Percentiles rank a stretch among this genome's conserved stretches.
Conservation (phyloP, 441 rosid species). For the Brassica balearica region DNA sequence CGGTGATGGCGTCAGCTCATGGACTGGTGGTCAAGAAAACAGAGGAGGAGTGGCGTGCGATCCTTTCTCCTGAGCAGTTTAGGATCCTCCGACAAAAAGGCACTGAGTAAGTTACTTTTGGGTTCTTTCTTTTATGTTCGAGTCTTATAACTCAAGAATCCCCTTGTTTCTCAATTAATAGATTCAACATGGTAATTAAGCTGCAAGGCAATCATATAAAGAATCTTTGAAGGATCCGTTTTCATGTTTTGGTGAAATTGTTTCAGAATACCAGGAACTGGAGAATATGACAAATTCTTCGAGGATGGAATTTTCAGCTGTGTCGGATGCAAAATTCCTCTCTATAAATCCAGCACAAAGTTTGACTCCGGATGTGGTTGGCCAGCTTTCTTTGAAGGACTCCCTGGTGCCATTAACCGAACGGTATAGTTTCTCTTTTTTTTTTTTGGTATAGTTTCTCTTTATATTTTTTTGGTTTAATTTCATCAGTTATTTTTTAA, state of each 20-base stretch:
- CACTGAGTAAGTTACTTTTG: neutral
- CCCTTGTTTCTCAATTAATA: neutral
- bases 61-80: slow-evolving; percentile 1
- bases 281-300: slow-evolving; percentile 54
- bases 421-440: neutral
- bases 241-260: neutral
- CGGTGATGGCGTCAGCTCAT: neutral
- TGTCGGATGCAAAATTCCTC: slow-evolving; percentile 81
- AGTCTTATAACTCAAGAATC: neutral
- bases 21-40: neutral
- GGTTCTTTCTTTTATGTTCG: neutral
- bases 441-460: neutral
- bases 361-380: slow-evolving; percentile 84
- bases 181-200: neutral
- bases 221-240: neutral
- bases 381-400: slow-evolving; percentile 68
- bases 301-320: slow-evolving; percentile 69
- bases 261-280: slow-evolving; percentile 56
- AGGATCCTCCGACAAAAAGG: neutral
- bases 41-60: neutral
- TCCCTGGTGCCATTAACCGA: slow-evolving; percentile 3
- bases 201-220: neutral
- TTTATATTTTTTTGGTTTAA: too few relatives aligned
- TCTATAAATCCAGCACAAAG: slow-evolving; percentile 75
- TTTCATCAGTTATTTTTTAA: neutral